These are phyloP conservation scores for Lavandula angustifolia DNA, from an alignment of 257 asterid species.

Conservation along the genomic window DNA sequence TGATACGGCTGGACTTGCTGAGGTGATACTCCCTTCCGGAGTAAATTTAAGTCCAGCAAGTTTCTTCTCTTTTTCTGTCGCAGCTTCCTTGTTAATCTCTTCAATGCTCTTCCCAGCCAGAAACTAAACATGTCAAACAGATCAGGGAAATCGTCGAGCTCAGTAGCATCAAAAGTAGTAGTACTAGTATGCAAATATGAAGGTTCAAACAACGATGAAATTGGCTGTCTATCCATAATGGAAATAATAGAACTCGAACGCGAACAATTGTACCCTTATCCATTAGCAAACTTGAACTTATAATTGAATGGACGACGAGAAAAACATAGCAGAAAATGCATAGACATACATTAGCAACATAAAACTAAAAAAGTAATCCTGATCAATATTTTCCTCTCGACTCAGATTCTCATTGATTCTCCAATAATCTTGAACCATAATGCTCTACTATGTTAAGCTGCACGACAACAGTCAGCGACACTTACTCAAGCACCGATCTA, in stretches of 20 bases:
- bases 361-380: too few species aligned
- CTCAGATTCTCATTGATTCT: too few species aligned
- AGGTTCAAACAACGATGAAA: not conserved
- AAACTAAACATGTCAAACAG: slow-evolving; percentile 41
- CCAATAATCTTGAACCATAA: not conserved
- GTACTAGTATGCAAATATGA: slow-evolving; percentile 1
- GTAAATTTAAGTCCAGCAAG: slow-evolving; percentile 36
- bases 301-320: not conserved
- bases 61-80: slow-evolving; percentile 44
- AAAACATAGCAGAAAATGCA: slow-evolving; percentile 1
- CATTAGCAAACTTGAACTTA: too few species aligned
- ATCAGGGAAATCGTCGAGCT: slow-evolving; percentile 14
- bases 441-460: too few species aligned
- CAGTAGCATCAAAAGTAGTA: not conserved
- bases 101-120: slow-evolving; percentile 66
- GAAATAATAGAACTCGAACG: not conserved
- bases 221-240: not conserved
- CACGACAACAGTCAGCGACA: too few species aligned
- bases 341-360: too few species aligned
- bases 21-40: slow-evolving; percentile 38
- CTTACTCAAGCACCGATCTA: too few species aligned
- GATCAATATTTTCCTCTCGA: not conserved
- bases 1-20: too few species aligned
- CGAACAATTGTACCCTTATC: too few species aligned
- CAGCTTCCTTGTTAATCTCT: slow-evolving; percentile 59